phyloP scores from a whole-genome alignment of 768 basidiomycete species.

The Filobasidium wieringae region DNA sequence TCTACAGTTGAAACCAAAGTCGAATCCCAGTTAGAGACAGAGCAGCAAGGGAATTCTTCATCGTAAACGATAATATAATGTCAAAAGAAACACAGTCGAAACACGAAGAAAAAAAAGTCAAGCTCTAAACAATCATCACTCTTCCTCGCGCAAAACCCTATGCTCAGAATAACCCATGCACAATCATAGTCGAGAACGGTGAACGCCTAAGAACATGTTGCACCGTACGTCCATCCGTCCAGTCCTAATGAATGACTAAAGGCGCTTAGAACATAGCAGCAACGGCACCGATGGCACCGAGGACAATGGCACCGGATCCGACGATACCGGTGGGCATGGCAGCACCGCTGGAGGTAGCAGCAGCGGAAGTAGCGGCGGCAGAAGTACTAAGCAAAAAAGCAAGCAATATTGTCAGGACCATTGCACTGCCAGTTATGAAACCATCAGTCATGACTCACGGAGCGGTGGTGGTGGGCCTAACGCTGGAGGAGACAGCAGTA shows the following conservation, averaged over 20 bases:
- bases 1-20: too few species aligned
- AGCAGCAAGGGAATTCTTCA: not conserved
- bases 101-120: too few species aligned
- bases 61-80: not conserved
- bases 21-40: not conserved
- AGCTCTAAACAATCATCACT: too few species aligned
- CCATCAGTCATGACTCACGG: not conserved
- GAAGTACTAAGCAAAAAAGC: not conserved
- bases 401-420: not conserved
- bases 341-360: constrained; percentile 9
- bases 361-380: constrained; percentile 13
- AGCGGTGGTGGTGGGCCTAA: not conserved
- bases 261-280: not conserved
- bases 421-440: constrained; percentile 11
- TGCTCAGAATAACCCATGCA: too few species aligned
- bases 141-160: too few species aligned
- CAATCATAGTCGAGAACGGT: too few species aligned
- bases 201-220: too few species aligned
- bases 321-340: constrained; percentile 1
- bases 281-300: constrained; percentile 2
- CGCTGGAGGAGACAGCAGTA: constrained; percentile 3
- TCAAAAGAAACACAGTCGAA: too few species aligned
- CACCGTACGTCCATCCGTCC: too few species aligned
- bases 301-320: constrained; percentile 14
- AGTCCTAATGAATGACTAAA: too few species aligned